Conservation (phyloP, 768 basidiomycete genomes). For the Collybiopsis confluens region DNA sequence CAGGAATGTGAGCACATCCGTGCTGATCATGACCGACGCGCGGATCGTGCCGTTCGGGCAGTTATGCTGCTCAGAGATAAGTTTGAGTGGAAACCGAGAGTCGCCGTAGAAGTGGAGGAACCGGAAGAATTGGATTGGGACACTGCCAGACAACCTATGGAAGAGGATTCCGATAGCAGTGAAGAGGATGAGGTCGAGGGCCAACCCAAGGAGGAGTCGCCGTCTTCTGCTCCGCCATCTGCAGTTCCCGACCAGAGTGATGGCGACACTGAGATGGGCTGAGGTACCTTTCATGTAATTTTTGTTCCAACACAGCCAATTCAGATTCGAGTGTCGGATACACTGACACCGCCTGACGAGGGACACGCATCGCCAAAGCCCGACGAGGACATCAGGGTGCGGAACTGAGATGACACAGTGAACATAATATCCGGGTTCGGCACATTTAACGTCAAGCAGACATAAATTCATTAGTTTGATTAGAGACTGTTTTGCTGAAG, state of each 20-base stretch:
- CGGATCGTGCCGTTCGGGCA: constrained; percentile 75
- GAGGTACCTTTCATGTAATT: no score
- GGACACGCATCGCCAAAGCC: no score
- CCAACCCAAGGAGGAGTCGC: constrained; percentile 25
- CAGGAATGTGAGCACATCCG: constrained; percentile 64
- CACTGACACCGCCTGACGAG: no score
- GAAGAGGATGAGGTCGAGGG: constrained; percentile 36
- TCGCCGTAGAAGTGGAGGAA: constrained; percentile 74
- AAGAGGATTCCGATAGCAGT: constrained; percentile 21
- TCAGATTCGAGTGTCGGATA: no score
- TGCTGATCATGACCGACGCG: constrained; percentile 67
- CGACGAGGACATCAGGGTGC: no score
- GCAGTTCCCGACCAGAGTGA: constrained; percentile 2
- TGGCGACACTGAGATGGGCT: constrained; percentile 4
- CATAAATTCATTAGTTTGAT: no score
- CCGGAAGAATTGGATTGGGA: constrained; percentile 77
- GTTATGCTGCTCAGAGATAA: constrained; percentile 74
- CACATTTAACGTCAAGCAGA: no score
- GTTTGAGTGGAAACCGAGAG: constrained; percentile 81
- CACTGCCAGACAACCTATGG: constrained; percentile 24
- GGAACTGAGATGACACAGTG: no score
- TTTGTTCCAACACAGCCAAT: no score
- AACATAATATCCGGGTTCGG: no score
- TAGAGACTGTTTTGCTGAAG: no score
- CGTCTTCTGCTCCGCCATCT: constrained; percentile 27